phyloP scores from a whole-genome alignment of 306 rosid species.

The Quercus rubra region DNA sequence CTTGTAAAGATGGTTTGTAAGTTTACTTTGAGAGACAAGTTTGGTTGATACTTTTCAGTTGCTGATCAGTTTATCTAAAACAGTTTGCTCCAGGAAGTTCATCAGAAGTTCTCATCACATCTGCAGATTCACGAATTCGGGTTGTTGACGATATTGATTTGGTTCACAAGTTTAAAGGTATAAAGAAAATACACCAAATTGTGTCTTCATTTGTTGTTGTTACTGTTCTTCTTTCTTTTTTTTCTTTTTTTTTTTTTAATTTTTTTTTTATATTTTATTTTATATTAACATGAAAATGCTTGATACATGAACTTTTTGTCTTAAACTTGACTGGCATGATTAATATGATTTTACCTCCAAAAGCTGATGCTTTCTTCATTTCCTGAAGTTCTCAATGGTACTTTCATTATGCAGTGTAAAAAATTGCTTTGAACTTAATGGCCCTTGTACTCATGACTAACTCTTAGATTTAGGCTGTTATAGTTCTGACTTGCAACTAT shows the following conservation, averaged over 20 bases:
- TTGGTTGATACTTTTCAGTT: slow-evolving; percentile 16
- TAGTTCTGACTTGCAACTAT: neutral
- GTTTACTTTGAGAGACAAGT: slow-evolving; percentile 17
- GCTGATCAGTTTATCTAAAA: slow-evolving; percentile 40
- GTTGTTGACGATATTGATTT: slow-evolving; percentile 80
- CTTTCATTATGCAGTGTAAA: neutral
- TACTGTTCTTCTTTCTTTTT: neutral
- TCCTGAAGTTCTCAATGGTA: neutral
- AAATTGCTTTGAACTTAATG: neutral
- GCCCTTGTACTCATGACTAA: neutral
- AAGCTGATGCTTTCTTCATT: neutral
- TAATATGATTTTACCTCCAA: neutral
- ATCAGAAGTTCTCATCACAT: slow-evolving; percentile 84
- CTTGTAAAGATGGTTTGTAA: slow-evolving; percentile 8
- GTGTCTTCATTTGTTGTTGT: neutral
- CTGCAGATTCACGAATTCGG: slow-evolving; percentile 96
- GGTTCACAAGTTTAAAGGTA: slow-evolving; percentile 96
- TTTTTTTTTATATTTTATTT: no score
- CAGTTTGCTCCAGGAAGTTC: slow-evolving; percentile 99
- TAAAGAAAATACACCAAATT: slow-evolving; percentile 5
- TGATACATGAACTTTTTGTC: neutral
- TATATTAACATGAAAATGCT: slow-evolving; percentile 2
- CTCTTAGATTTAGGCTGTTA: neutral
- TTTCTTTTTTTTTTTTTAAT: neutral
- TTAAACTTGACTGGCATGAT: neutral